Percentiles rank a stretch among this genome's conserved stretches.
phyloP scores from a whole-genome alignment of 352 stramenopile species.

The Globisporangium takayamanum region DNA sequence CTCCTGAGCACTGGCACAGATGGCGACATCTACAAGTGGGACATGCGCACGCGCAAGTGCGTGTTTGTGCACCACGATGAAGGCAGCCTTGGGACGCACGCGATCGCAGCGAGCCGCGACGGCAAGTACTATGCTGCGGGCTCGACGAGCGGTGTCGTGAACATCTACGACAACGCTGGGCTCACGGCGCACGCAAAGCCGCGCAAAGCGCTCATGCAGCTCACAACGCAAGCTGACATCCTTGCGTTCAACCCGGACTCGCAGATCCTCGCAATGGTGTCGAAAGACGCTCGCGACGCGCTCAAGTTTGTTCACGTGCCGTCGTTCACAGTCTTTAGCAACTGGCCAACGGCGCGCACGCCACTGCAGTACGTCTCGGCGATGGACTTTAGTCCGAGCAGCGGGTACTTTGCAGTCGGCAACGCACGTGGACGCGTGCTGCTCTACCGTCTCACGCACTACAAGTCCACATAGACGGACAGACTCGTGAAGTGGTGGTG shows the following conservation, averaged over 20 bases:
- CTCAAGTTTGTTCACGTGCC: constrained; percentile 95
- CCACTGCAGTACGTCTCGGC: constrained; percentile 95
- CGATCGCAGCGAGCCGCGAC: constrained; percentile 54
- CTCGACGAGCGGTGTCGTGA: constrained; percentile 95
- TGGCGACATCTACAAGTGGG: constrained; percentile 96
- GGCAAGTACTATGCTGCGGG: constrained; percentile 89
- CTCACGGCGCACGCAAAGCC: constrained; percentile 52
- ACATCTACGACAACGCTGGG: constrained; percentile 90
- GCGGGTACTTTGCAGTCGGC: constrained; percentile 91
- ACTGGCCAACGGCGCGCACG: constrained; percentile 96
- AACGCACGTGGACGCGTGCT: constrained; percentile 97
- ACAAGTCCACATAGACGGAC: constrained; percentile 66
- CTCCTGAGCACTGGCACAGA: constrained; percentile 93
- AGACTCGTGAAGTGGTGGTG: not conserved
- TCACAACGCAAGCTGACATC: constrained; percentile 89
- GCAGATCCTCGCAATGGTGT: constrained; percentile 94
- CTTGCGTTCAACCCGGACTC: constrained; percentile 91
- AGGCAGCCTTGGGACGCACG: constrained; percentile 82
- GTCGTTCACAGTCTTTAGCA: constrained; percentile 93
- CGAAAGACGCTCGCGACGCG: constrained; percentile 87
- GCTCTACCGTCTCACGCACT: constrained; percentile 95
- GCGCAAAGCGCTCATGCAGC: constrained; percentile 95
- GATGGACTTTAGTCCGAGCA: constrained; percentile 95
- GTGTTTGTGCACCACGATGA: constrained; percentile 78
- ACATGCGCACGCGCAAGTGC: constrained; percentile 84